phyloP scores from a whole-genome alignment of 2,329 filamentous ascomycete genomes.

The Botrytis cinerea region DNA sequence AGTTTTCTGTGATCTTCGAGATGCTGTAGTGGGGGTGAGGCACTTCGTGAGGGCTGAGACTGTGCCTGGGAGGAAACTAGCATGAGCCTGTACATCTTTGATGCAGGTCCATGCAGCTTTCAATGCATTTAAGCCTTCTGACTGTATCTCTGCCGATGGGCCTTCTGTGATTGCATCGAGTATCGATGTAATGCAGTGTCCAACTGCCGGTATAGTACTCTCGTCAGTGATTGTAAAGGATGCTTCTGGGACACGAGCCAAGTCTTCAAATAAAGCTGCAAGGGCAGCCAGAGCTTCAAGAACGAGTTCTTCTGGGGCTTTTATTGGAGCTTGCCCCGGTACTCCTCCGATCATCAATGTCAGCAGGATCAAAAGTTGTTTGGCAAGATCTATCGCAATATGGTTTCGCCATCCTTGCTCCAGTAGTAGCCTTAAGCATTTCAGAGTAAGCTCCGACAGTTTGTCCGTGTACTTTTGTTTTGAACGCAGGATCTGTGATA shows the following conservation, averaged over 20 bases:
- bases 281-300: slow-evolving; percentile 72
- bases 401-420: slow-evolving; percentile 75
- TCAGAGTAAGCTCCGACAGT: slow-evolving; percentile 73
- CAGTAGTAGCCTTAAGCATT: slow-evolving; percentile 73
- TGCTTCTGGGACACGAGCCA: slow-evolving; percentile 53
- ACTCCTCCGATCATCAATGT: slow-evolving; percentile 78
- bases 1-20: slow-evolving; percentile 61
- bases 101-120: slow-evolving; percentile 63
- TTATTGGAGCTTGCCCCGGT: slow-evolving; percentile 54
- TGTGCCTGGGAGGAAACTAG: slow-evolving; percentile 84
- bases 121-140: slow-evolving; percentile 67
- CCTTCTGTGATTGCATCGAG: slow-evolving; percentile 71
- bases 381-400: slow-evolving; percentile 71
- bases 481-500: slow-evolving; percentile 81
- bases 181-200: slow-evolving; percentile 78
- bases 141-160: slow-evolving; percentile 66
- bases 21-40: slow-evolving; percentile 67
- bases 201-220: slow-evolving; percentile 72
- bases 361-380: slow-evolving; percentile 82
- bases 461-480: slow-evolving; percentile 71
- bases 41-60: slow-evolving; percentile 76
- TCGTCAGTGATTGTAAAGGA: slow-evolving; percentile 54
- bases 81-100: slow-evolving; percentile 71
- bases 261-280: slow-evolving; percentile 61
- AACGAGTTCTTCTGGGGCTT: slow-evolving; percentile 71